phyloP scores from a whole-genome alignment of 2,329 filamentous ascomycete species.

The Phaeosphaeriaceae sp. region DNA sequence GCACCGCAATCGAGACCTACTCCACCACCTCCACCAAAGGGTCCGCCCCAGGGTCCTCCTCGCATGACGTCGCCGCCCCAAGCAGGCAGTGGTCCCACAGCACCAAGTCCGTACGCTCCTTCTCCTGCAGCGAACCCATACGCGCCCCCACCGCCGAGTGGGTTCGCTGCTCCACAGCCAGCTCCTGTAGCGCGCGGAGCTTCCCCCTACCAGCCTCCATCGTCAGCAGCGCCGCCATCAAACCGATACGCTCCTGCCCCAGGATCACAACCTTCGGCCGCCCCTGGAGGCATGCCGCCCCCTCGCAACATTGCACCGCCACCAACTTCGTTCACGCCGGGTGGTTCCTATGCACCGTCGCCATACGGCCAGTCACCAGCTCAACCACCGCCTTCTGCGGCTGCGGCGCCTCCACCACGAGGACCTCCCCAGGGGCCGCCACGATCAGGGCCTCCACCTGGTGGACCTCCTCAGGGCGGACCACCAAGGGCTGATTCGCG shows the following conservation, averaged over 20 bases:
- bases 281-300: slow-evolving; percentile 47
- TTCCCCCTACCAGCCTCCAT: slow-evolving; percentile 87
- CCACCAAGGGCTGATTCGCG: slow-evolving; percentile 50
- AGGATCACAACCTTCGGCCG: slow-evolving; percentile 59
- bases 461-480: slow-evolving; percentile 45
- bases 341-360: slow-evolving; percentile 41
- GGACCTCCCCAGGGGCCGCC: slow-evolving; percentile 50
- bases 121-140: slow-evolving; percentile 61
- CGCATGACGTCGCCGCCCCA: slow-evolving; percentile 71
- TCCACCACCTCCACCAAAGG: slow-evolving; percentile 85
- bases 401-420: slow-evolving; percentile 53
- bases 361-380: slow-evolving; percentile 30
- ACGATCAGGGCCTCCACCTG: slow-evolving; percentile 51
- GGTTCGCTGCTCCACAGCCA: slow-evolving; percentile 57
- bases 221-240: slow-evolving; percentile 67
- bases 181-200: slow-evolving; percentile 74
- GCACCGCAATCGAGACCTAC: slow-evolving; percentile 66
- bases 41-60: slow-evolving; percentile 55
- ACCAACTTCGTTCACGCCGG: slow-evolving; percentile 45
- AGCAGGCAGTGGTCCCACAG: slow-evolving; percentile 54
- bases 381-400: slow-evolving; percentile 48
- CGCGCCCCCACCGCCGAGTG: slow-evolving; percentile 59
- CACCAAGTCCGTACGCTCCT: slow-evolving; percentile 70
- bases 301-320: slow-evolving; percentile 54
- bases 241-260: slow-evolving; percentile 71